Evolutionary conservation across 2,329 filamentous ascomycete species (phyloP), one percentile per base, ranked within the genome.

Genomic region (Cladophialophora immunda): DNA sequence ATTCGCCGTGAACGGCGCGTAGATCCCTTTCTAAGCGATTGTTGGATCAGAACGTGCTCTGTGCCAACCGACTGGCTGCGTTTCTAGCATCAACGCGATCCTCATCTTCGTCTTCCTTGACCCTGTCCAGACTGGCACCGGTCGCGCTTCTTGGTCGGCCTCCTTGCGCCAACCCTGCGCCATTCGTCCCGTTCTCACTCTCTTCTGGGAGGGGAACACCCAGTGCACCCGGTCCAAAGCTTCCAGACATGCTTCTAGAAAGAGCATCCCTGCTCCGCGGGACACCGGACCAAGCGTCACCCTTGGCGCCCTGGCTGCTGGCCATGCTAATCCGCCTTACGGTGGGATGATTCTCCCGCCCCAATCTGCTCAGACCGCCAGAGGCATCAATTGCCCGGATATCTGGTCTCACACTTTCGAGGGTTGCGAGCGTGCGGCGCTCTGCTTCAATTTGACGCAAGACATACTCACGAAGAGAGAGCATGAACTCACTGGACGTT

Each of bases 221-320:
- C 9, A 89, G 81, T 30, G 86, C 84, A n/a, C 86, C 82, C 70
- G 89, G 86, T 70, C 92, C 86, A 27, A 72, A 68, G 25, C 63
- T 69, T 56, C 90, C 89, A 64, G 91, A 93, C 71, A 94, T 85
- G 76, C 90, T 94, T 73, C 93, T 86, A 75, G 87, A 90, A 64
- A 93, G 80, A n/a, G 89, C 90, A 73, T 97, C 92, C 32, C 90
- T 89, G 63, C 92, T 87, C 68, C 95, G 87, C 38, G 94, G 92
- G 30, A 97, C 93, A 65, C 95, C 95, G 74, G 93, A 97, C 95
- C 95, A 99, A 17, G 95, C 91, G 78, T 99, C 95, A n/a, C 95
- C 95, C 81, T 97, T 97, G 58, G 95, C 94, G 0, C 95, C 95
- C 80, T 99, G 95, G 74, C 92, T 95, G 55, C 92, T 92, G 17